Conservation (phyloP, 129 eudicot genomes). For the Escallonia rubra region DNA sequence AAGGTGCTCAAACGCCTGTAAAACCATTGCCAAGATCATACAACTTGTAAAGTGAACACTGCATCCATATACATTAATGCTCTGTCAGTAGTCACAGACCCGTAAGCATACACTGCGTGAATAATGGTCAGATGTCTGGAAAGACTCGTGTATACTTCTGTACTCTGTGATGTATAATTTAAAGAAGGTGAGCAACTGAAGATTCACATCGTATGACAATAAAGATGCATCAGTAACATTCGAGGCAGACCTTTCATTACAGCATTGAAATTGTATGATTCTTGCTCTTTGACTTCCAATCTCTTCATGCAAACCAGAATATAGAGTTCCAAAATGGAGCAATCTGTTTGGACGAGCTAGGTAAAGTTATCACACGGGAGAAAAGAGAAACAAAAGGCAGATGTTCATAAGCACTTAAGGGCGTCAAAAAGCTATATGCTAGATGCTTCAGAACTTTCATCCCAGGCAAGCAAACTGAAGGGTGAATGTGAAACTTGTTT, state of each 20-base stretch:
- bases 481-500: too few relatives aligned
- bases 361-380: background rate
- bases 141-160: constrained; percentile 63
- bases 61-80: background rate
- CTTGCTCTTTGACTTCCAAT: constrained; percentile 76
- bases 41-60: background rate
- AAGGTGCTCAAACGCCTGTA: constrained; percentile 96
- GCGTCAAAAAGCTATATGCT: too few relatives aligned
- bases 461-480: background rate
- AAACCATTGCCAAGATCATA: too few relatives aligned
- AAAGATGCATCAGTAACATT: background rate
- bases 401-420: too few relatives aligned
- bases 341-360: constrained; percentile 49
- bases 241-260: constrained; percentile 70
- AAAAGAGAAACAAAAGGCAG: background rate
- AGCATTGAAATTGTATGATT: constrained; percentile 68
- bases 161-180: constrained; percentile 50
- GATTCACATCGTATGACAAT: background rate
- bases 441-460: background rate
- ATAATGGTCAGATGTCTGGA: constrained; percentile 63
- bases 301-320: constrained; percentile 90
- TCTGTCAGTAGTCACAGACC: constrained; percentile 28
- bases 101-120: constrained; percentile 74
- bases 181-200: background rate
- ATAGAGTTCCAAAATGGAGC: constrained; percentile 81